Evolutionary conservation across 2,329 filamentous ascomycete genomes (phyloP).

Genomic region (Apiospora pterosperma): DNA sequence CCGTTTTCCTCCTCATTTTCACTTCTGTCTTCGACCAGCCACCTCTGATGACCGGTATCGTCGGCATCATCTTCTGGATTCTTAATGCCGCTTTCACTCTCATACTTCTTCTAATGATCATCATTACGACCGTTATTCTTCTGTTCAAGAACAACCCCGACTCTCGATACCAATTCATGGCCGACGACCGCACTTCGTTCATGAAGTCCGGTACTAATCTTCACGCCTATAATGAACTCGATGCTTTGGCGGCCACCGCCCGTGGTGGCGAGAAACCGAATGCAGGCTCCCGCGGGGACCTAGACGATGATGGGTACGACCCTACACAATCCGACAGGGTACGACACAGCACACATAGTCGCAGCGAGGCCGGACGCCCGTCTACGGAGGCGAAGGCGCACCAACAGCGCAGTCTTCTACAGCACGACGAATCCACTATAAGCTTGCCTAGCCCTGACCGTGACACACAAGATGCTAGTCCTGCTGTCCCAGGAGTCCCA

Average conservation of each 20-base stretch:
- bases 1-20: constrained; percentile 86
- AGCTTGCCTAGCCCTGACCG: background rate
- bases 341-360: background rate
- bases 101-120: constrained; percentile 77
- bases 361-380: background rate
- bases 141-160: constrained; percentile 93
- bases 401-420: background rate
- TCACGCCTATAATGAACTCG: constrained; percentile 1
- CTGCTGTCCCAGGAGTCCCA: background rate
- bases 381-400: background rate
- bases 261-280: background rate
- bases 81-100: constrained; percentile 81
- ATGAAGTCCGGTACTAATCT: constrained; percentile 68
- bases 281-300: background rate
- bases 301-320: background rate
- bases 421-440: background rate
- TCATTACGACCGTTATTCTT: constrained; percentile 68
- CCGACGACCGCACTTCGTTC: constrained; percentile 91
- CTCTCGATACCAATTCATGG: constrained; percentile 93
- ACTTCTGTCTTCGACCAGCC: constrained; percentile 83
- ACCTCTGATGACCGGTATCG: constrained; percentile 76
- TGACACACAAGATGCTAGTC: background rate
- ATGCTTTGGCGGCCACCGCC: background rate
- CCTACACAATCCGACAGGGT: background rate
- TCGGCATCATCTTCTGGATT: constrained; percentile 87